These are phyloP conservation scores for Chaetothyriales sp. DNA, from an alignment of 2,329 filamentous ascomycete genomes.

Conservation along the genomic window DNA sequence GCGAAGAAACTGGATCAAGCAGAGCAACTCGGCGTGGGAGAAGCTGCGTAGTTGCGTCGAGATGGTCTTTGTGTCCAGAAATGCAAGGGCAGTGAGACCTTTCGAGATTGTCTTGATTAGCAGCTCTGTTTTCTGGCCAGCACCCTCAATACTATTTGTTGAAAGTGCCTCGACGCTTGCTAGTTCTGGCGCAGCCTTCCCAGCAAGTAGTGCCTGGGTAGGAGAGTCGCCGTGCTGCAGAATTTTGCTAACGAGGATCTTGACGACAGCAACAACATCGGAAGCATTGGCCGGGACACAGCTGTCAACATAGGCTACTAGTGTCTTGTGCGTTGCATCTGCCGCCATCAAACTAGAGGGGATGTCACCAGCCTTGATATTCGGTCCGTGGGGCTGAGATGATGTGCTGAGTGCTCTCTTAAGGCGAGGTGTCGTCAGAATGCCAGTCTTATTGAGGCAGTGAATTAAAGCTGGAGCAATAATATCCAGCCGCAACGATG, in stretches of 20 bases:
- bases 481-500: neutral
- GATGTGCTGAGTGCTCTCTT: constrained; percentile 5
- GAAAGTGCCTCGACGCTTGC: neutral
- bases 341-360: neutral
- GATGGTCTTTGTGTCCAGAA: constrained; percentile 2
- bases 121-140: neutral
- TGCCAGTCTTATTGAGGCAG: neutral
- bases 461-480: neutral
- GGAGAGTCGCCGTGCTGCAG: neutral
- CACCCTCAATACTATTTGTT: neutral
- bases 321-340: neutral
- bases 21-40: constrained; percentile 12
- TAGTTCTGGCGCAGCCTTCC: neutral
- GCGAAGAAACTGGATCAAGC: constrained; percentile 19
- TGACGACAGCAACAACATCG: neutral
- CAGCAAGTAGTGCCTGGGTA: neutral
- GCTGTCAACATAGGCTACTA: neutral
- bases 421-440: neutral
- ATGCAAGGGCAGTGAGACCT: neutral
- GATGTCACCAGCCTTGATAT: neutral
- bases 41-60: constrained; percentile 8
- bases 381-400: neutral
- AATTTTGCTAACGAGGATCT: neutral
- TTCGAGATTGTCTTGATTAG: neutral
- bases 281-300: neutral